Base-by-base conservation (phyloP, 2,329 filamentous ascomycete genomes). In the Fusarium sp. region DNA sequence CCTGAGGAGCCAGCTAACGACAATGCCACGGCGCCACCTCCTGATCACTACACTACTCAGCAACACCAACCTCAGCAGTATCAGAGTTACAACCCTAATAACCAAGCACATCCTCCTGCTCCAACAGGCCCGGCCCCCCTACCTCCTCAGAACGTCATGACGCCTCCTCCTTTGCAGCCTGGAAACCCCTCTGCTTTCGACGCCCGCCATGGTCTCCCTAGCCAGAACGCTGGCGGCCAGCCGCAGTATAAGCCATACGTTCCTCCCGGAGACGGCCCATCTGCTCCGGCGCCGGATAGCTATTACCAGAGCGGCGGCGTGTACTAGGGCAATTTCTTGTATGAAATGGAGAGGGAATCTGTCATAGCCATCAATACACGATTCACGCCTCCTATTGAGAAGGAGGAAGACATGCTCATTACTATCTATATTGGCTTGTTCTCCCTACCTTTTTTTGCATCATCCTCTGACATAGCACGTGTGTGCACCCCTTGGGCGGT, bases 191-290 rank as follows among this genome's bases (percentile, higher is more conserved):
- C 81, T 1, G 81, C 81, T 2, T 87, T 83, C 62, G 86, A 89
- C 71, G 79, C 85, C 7, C 80, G 87, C 23, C 83, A 88, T 59
- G 79, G 81, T 7, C 75, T 88, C 31, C 86, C 86, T 5, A 87
- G 85, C 68, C 83, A 88, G 76, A 43, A 71, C 54, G 46, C 40
- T n/a, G 66, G 72, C 68, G 72, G 72, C 16, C 81, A 83, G 72
- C 82, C 82, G 40, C 87, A 89, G 76, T 91, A 90, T 71, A 90
- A 87, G 76, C 85, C 89, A 0, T 91, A 91, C 62, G 84, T 86
- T 3, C 88, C 88, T 4, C 85, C 82, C 2, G 77, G 80, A 2
- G 78, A 81, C 36, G 84, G 80, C 10, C 83, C 84, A 2, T 87
- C 83, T 62, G 86, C 84, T 6, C 86, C 87, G 5, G 83, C 83